Evolutionary conservation across 331 rosid species (phyloP), one percentile per base, ranked within the genome.

Genomic region (Acacia concinna): DNA sequence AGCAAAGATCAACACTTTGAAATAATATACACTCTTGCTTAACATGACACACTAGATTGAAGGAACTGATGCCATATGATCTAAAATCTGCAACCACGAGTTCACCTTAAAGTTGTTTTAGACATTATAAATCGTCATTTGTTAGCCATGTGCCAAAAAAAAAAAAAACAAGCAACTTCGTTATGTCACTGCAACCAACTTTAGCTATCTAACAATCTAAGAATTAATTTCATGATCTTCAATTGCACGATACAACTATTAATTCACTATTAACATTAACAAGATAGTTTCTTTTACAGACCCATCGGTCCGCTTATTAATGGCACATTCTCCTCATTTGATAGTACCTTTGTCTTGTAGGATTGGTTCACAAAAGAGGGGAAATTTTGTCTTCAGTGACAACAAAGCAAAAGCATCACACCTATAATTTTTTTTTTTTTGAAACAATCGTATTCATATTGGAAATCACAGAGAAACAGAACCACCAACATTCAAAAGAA

Each of bases 1-100:
- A 79, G 85, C 70, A 44, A 73, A 81, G 43, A 67, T 23, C 46
- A 60, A 57, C 76, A 38, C 47, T 21, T 18, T 38, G 63, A 71
- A 67, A 41, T 52, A 72, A 38, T 60, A 74, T 40, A 63, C 37
- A 47, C 14, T 37, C 30, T 60, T 14, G 40, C 43, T 73, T 66
- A 68, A 62, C 66, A 64, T 5, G 71, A 37, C 20, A 37, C 20
- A 57, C 74, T 43, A 47, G 23, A 65, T 54, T 20, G 21, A 56
- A 59, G 27, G 78, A 34, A 52, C 18, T 8, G 28, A 52, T 11
- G 49, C 9, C n/a, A n/a, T n/a, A n/a, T n/a, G n/a, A n/a, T n/a
- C 35, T 49, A 35, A 34, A 60, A n/a, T 73, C 14, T 34, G 14
- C 23, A 52, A 20, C 27, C 27, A 21, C 12, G 17, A 35, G n/a